Evolutionary conservation across 2,329 filamentous ascomycete species (phyloP), one percentile per base, ranked within the genome.

Genomic region (Phaeosphaeriaceae sp.): DNA sequence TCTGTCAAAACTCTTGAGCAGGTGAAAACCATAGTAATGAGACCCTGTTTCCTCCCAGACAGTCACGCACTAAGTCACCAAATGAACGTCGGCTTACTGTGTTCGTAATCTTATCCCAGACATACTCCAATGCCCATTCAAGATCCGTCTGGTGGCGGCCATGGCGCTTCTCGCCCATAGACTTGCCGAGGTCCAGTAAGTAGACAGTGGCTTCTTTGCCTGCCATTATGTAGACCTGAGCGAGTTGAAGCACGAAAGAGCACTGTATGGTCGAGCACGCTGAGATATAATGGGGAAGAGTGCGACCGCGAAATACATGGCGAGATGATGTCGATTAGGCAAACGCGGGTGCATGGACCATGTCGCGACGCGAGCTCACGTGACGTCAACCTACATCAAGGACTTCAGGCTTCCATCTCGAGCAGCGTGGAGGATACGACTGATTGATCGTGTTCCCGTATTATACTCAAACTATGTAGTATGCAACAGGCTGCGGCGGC

Each of bases 181-280:
- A 91, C 71, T 81, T 83, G 57, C 93, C 93, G 22, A 97, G 83
- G 79, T 99, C 95, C 60, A 99, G 80, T 67, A 99, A 90, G 77
- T 95, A 99, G 45, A 98, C 87, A 0, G 90, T 95, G 9, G 93
- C 92, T 81, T 98, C 92, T 77, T 99, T 99, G 62, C 91, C 89
- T 11, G 93, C 90, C 94, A 98, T 98, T 5, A 44, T 44, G 41
- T 44, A 36, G 31, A 11, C 7, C 13, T 20, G 15, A 10, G 19
- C 24, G 3, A 24, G n/a, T 27, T 48, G 20, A 25, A 22, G 41
- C 47, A 31, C 40, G 20, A 11, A 3, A 36, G 13, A 36, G 13
- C 31, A 36, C 7, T 15, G 31, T 5, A 27, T 27, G 25, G 25
- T 27, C 25, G 9, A 5, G 4, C 25, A 27, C 25, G 25, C 25